These are phyloP conservation scores for Acaromyces ingoldii DNA, from an alignment of 1,284 basidiomycete genomes.

Conservation along the genomic window DNA sequence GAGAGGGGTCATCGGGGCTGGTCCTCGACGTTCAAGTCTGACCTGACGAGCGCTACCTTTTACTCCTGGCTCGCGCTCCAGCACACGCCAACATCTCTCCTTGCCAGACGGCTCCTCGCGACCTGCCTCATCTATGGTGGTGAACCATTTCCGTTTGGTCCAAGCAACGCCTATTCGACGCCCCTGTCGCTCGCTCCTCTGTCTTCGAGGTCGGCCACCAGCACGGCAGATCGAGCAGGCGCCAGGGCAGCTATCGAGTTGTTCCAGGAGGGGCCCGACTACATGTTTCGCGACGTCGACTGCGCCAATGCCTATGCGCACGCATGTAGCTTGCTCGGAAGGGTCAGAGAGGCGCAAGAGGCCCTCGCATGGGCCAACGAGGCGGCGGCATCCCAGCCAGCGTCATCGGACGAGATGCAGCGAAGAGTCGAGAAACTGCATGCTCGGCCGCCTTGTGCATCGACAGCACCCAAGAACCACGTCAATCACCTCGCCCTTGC, in stretches of 20 bases:
- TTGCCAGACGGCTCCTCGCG: neutral
- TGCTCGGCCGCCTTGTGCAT: too few species aligned
- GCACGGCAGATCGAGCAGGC: conserved; percentile 24
- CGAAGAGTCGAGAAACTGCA: too few species aligned
- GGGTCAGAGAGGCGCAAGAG: conserved; percentile 32
- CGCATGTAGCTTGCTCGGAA: conserved; percentile 30
- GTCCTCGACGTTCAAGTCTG: too few species aligned
- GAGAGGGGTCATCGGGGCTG: too few species aligned
- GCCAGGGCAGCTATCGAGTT: conserved; percentile 41
- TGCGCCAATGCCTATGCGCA: conserved; percentile 39
- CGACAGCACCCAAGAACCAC: too few species aligned
- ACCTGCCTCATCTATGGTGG: neutral
- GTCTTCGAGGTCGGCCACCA: too few species aligned
- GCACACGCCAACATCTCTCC: neutral
- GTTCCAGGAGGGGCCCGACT: conserved; percentile 32
- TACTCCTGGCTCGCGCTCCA: neutral
- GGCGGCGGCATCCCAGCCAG: too few species aligned
- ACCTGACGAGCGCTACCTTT: neutral
- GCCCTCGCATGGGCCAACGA: conserved; percentile 26
- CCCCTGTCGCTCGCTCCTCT: neutral
- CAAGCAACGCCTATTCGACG: neutral
- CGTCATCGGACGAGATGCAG: too few species aligned
- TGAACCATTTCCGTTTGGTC: conserved; percentile 6
- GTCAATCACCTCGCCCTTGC: too few species aligned
- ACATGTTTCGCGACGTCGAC: conserved; percentile 30